These are phyloP conservation scores for Vigna reflexopilosa DNA, from an alignment of 306 rosid genomes.

Conservation along the genomic window DNA sequence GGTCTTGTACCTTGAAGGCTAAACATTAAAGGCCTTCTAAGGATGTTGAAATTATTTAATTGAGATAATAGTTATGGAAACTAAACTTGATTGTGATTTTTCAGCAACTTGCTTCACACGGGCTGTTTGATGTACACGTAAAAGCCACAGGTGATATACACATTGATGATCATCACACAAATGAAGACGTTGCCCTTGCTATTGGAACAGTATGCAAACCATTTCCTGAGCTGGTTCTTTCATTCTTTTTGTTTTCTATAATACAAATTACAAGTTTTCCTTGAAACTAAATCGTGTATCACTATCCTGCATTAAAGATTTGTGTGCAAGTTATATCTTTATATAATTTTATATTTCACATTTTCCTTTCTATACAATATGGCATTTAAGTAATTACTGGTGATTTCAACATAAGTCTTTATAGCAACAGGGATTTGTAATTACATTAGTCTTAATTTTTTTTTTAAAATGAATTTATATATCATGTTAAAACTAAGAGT, in stretches of 20 bases:
- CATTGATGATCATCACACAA: conserved; percentile 94
- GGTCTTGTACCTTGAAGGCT: conserved; percentile 23
- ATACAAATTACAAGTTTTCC: background rate
- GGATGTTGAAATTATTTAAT: background rate
- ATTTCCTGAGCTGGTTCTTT: conserved; percentile 35
- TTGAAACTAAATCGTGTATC: background rate
- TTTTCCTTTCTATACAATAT: conserved; percentile 26
- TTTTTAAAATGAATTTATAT: background rate
- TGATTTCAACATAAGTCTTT: background rate
- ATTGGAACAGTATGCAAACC: conserved; percentile 77
- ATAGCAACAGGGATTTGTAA: background rate
- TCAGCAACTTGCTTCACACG: conserved; percentile 96
- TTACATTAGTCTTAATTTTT: background rate
- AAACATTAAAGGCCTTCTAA: conserved; percentile 1
- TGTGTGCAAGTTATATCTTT: conserved; percentile 19
- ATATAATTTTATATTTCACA: background rate
- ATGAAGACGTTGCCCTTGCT: conserved; percentile 94
- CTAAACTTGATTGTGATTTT: conserved; percentile 40
- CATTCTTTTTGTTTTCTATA: conserved; percentile 20
- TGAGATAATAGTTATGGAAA: background rate
- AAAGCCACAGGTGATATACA: conserved; percentile 85
- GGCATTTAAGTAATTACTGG: conserved; percentile 17
- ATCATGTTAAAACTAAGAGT: conserved; percentile 27
- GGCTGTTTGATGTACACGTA: conserved; percentile 80
- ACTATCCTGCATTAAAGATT: conserved; percentile 11